Evolutionary conservation across 805 yeast genomes (phyloP).

Genomic region (Sugiyamaella floridensis): DNA sequence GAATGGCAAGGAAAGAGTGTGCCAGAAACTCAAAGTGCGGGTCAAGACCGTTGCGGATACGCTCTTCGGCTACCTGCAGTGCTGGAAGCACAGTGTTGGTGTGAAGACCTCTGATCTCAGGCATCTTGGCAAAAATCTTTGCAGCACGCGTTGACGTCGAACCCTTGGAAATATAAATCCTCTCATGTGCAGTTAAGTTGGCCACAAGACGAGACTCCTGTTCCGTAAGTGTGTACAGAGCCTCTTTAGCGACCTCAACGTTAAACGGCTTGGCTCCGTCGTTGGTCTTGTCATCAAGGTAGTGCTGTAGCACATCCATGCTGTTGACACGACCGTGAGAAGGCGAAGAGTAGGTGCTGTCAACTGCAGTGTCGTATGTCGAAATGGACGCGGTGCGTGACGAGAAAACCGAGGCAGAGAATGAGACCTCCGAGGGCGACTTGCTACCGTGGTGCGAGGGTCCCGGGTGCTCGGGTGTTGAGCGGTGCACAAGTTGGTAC

Average conservation of each 20-base stretch:
- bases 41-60: slow-evolving; percentile 7
- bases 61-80: slow-evolving; percentile 13
- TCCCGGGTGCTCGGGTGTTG: neutral
- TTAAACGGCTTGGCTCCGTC: neutral
- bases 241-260: neutral
- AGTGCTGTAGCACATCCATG: slow-evolving; percentile 15
- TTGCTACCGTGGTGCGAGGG: neutral
- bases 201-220: slow-evolving; percentile 10
- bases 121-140: slow-evolving; percentile 16
- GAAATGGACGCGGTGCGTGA: neutral
- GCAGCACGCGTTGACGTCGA: slow-evolving; percentile 9
- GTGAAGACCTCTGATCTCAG: slow-evolving; percentile 21
- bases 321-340: slow-evolving; percentile 7
- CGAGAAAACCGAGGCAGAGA: neutral
- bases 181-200: slow-evolving; percentile 12
- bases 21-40: slow-evolving; percentile 8
- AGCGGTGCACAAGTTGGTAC: slow-evolving; percentile 11
- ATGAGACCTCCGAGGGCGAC: neutral
- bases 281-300: slow-evolving; percentile 8
- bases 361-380: neutral
- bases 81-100: slow-evolving; percentile 9
- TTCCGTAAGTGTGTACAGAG: slow-evolving; percentile 4
- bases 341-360: neutral
- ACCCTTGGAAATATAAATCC: slow-evolving; percentile 12
- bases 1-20: neutral